Conservation (phyloP, 768 basidiomycete species). For the Lactarius tabidus region DNA sequence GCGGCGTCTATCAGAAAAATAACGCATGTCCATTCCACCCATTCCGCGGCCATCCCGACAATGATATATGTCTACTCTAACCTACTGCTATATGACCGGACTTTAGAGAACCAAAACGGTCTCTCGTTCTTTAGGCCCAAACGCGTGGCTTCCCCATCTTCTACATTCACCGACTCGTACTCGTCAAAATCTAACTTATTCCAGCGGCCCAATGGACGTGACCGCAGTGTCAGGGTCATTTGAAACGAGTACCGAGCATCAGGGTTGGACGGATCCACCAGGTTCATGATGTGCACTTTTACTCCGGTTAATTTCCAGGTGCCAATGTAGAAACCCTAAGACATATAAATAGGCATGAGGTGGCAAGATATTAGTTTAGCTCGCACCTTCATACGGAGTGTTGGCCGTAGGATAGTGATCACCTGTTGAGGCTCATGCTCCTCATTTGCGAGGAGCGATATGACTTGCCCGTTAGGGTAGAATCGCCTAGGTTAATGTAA, state of each 20-base stretch:
- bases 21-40: not conserved
- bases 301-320: slow-evolving; percentile 66
- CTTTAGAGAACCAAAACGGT: slow-evolving; percentile 94
- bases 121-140: slow-evolving; percentile 77
- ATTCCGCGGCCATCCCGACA: slow-evolving; percentile 9
- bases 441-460: slow-evolving; percentile 82
- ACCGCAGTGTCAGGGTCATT: slow-evolving; percentile 67
- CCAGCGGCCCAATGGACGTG: slow-evolving; percentile 80
- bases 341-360: not conserved
- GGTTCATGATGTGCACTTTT: slow-evolving; percentile 56
- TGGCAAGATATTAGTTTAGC: not conserved
- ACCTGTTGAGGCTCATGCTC: slow-evolving; percentile 64
- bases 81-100: slow-evolving; percentile 52
- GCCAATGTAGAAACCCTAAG: slow-evolving; percentile 67
- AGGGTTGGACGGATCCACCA: slow-evolving; percentile 47
- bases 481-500: slow-evolving; percentile 56
- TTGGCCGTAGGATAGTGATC: slow-evolving; percentile 71
- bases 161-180: slow-evolving; percentile 75
- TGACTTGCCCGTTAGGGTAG: slow-evolving; percentile 79
- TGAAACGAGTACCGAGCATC: slow-evolving; percentile 57
- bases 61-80: slow-evolving; percentile 22
- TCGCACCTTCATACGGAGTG: slow-evolving; percentile 70
- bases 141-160: slow-evolving; percentile 65
- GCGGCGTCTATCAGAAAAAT: not conserved
- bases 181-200: slow-evolving; percentile 71